Conservation (phyloP, 2,329 filamentous ascomycete species). For the Torrubiella hemipterigena region DNA sequence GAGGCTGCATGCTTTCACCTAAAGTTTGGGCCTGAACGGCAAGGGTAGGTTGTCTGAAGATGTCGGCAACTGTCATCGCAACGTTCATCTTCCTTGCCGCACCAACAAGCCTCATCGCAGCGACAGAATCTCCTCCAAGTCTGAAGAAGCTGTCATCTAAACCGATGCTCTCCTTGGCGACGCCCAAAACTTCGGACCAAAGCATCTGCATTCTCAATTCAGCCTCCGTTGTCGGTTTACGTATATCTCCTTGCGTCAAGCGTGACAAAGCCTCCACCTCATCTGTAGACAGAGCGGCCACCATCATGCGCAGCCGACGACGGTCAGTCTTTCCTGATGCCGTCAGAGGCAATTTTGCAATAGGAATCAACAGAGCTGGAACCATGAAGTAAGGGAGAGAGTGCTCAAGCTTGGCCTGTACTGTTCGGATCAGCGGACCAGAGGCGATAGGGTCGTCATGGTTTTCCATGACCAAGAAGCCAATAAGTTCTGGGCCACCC, state of each 20-base stretch:
- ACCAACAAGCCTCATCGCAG: neutral
- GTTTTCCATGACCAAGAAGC: neutral
- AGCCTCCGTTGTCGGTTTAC: neutral
- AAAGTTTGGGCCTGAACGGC: neutral
- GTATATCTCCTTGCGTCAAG: neutral
- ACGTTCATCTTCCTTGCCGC: neutral
- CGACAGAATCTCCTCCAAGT: slow-evolving; percentile 1
- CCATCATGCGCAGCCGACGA: neutral
- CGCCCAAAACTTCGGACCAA: neutral
- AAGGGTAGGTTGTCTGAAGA: slow-evolving; percentile 1
- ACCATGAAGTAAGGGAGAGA: neutral
- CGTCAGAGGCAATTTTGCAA: neutral
- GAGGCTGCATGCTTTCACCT: no score
- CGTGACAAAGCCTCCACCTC: neutral
- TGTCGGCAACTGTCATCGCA: slow-evolving; percentile 1
- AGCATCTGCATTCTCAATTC: slow-evolving; percentile 1
- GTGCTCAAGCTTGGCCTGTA: neutral
- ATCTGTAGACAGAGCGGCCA: neutral
- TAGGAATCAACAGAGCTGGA: neutral
- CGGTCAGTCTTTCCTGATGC: slow-evolving; percentile 2
- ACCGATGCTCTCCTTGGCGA: neutral
- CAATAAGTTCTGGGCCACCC: neutral
- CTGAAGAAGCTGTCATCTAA: slow-evolving; percentile 2
- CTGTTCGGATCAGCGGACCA: neutral
- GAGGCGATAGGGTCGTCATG: neutral